Evolutionary conservation across 768 basidiomycete genomes (phyloP), one percentile per base, ranked within the genome.

Genomic region (Cubamyces lactineus): DNA sequence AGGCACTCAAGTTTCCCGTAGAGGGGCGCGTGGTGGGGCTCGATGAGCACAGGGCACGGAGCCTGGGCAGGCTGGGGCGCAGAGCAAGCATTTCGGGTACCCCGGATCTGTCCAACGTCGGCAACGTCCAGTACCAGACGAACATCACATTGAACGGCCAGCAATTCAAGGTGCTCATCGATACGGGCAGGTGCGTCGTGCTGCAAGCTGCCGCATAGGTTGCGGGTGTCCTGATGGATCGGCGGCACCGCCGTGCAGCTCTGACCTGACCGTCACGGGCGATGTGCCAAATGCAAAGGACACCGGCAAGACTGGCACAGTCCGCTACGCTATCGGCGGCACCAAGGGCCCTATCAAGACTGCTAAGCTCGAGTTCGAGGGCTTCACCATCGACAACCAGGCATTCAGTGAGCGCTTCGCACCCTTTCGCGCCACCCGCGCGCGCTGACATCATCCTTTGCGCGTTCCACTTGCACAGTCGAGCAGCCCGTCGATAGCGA

Each of bases 401-500:
- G 71, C 71, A 11, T 74, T 71, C 63, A 69, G 72, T 67, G 53
- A 55, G 65, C 49, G 21, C 48, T 41, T 50, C 12, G 13, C 28
- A 17, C 28, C 9, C 89, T 91, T 70, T 82, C 86, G 6, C 72
- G 79, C 43, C 23, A 4, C 47, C 16, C 47, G 47, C 28, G 28
- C 28, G 28, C 28, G 3, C 28, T 30, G 28, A 30, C 28, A 30
- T 30, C 28, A 30, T 30, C 28, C 4, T 8, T 3, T 30, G 28
- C 8, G 28, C 28, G 28, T 19, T 1, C 17, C 15, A n/a, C 28
- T 39, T 24, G 45, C 52, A 5, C 55, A 66, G 51, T 58, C 38
- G 39, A 55, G 53, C 41, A 57, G 78, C 60, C 66, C 8, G 57
- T 58, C 2, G 66, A 66, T 16, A 56, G 64, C 45, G 55, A 62